Evolutionary conservation across 148 eudicot species (phyloP), one percentile per base, ranked within the genome.

Genomic region (Fagopyrum tataricum): DNA sequence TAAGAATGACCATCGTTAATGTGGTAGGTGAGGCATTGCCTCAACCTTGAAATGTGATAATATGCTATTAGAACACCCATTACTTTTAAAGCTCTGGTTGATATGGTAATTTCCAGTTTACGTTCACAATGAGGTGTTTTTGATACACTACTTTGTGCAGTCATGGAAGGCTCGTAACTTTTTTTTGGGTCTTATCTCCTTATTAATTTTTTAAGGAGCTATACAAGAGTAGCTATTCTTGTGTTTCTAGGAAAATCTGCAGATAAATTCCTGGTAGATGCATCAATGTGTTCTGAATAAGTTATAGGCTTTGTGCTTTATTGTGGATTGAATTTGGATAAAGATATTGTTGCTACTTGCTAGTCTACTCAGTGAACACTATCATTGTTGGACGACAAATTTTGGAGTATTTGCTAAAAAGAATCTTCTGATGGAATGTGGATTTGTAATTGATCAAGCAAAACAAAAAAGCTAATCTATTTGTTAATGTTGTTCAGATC

Each of bases 401-500:
- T 31, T 31, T 31, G 37, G 37, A 31, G 1, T 31, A 31, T 31
- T 31, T 31, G 37, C 2, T 31, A 31, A 31, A 31, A 47, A 48
- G 55, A 6, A 51, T 51, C 55, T 66, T 66, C 71, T 64, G 12
- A 62, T 62, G 41, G 41, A 52, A 15, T 52, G 2, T 52, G 0
- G 41, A 14, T 17, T 17, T 52, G 2, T 52, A 1, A 2, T 52
- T 52, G 21, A 52, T 52, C 6, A 0, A 52, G 6, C 58, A 18
- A 52, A n/a, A 37, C 43, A 67, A 37, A 37, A n/a, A 18, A 17
- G 58, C 41, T n/a, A 40, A 73, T 14, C 39, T 52, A 26, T 39
- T 44, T 61, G 41, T 62, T 31, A 46, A 46, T 70, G 24, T 8
- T 72, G 59, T 66, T 61, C 85, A 95, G 99, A 85, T 95, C 73